Evolutionary conservation across 805 yeast species (phyloP), one percentile per base, ranked within the genome.

Genomic region (Ogataea minuta): DNA sequence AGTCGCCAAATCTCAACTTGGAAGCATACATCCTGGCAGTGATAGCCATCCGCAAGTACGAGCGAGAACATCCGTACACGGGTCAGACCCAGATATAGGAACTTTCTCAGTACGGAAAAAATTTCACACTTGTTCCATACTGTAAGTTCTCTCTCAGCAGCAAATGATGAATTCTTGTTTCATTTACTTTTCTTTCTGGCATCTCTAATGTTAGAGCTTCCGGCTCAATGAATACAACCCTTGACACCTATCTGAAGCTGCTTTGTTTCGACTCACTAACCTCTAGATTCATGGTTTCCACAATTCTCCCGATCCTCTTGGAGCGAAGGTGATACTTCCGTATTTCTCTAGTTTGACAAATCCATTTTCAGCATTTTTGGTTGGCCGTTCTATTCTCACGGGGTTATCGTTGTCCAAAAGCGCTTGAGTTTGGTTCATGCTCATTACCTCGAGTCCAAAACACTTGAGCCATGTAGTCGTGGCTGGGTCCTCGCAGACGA

Each of bases 161-260:
- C 33, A 42, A 37, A 39, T 54, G 59, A 54, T 53, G 59, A 54
- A 49, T 47, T 42, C 45, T 41, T 36, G 39, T 49, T 48, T 37
- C 34, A 42, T 50, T 46, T 45, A 54, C 57, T 53, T 54, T 81
- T 79, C 79, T 81, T 82, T 83, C 90, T 83, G 90, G 90, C 90
- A 83, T 83, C 90, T 83, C 89, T 83, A 83, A 81, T 82, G 85
- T 81, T 82, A 83, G 89, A 70, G 76, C 79, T 73, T 68, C 67
- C 72, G 70, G 81, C 74, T 79, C 89, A 73, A 80, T 83, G 90
- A 83, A 74, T 83, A 73, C 79, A 81, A 78, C 74, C 67, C 56
- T 76, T 78, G 84, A 79, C 84, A 66, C 68, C 56, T 67, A 73
- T 77, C 84, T 77, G 84, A 79, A 65, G 49, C 37, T 37, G 41